Conservation (phyloP, 768 basidiomycete genomes). For the Tylopilus vinaceipallidus region DNA sequence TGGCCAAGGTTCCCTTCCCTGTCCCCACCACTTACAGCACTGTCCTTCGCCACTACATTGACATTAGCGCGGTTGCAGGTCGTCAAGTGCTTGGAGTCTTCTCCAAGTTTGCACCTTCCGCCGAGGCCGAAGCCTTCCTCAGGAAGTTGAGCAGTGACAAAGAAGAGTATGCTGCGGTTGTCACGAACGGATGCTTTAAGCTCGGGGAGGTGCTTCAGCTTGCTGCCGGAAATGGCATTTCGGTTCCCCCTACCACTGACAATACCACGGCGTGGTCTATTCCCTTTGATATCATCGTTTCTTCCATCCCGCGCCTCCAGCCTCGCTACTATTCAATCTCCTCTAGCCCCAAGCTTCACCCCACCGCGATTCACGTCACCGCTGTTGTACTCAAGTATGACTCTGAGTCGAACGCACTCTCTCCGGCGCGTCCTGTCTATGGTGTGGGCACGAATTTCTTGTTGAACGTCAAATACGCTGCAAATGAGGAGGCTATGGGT, state of each 20-base stretch:
- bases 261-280: slow-evolving; percentile 88
- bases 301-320: slow-evolving; percentile 89
- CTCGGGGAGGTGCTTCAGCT: slow-evolving; percentile 91
- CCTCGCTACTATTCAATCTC: slow-evolving; percentile 99
- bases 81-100: slow-evolving; percentile 89
- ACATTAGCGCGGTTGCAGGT: slow-evolving; percentile 92
- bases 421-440: slow-evolving; percentile 67
- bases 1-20: slow-evolving; percentile 99
- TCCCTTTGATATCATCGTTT: slow-evolving; percentile 96
- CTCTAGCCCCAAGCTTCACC: slow-evolving; percentile 89
- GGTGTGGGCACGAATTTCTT: slow-evolving; percentile 96
- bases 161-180: slow-evolving; percentile 77
- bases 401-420: slow-evolving; percentile 51
- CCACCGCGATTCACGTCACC: slow-evolving; percentile 91
- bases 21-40: slow-evolving; percentile 93
- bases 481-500: slow-evolving; percentile 55
- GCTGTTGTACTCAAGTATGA: slow-evolving; percentile 94
- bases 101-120: slow-evolving; percentile 83
- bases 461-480: slow-evolving; percentile 83
- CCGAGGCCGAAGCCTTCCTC: slow-evolving; percentile 71
- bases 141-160: slow-evolving; percentile 82
- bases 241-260: slow-evolving; percentile 51
- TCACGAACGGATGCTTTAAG: slow-evolving; percentile 82
- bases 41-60: slow-evolving; percentile 94
- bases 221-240: slow-evolving; percentile 77